Evolutionary conservation across 2,329 filamentous ascomycete species (phyloP).

Genomic region (Endothia cerciana): DNA sequence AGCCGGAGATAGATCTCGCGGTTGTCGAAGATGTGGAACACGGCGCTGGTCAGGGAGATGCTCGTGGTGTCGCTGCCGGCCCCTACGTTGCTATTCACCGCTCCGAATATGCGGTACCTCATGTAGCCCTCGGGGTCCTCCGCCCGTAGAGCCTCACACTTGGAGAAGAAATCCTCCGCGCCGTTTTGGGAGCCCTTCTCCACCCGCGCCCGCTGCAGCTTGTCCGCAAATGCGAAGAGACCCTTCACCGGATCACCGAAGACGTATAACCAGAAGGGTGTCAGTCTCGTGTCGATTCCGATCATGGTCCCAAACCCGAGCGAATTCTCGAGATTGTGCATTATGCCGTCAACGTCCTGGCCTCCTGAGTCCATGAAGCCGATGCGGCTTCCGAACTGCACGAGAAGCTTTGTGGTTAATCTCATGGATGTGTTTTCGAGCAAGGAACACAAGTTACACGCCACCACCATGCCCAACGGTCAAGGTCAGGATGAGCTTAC

Average conservation of each 20-base stretch:
- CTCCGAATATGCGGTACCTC: background rate
- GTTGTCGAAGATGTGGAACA: constrained; percentile 65
- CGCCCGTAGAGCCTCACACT: constrained; percentile 5
- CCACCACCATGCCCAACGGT: no score
- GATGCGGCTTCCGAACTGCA: constrained; percentile 8
- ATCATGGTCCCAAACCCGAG: background rate
- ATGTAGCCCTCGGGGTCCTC: constrained; percentile 1
- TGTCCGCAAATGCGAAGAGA: background rate
- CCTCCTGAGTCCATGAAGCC: constrained; percentile 13
- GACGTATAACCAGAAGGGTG: background rate
- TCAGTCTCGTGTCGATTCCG: constrained; percentile 4
- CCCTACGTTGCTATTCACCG: constrained; percentile 29
- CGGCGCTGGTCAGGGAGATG: constrained; percentile 61
- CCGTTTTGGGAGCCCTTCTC: constrained; percentile 7
- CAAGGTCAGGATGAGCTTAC: background rate
- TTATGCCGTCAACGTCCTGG: constrained; percentile 7
- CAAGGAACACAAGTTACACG: no score
- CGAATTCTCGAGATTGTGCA: background rate
- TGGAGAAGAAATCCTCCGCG: constrained; percentile 8
- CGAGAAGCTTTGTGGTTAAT: background rate
- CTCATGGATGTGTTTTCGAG: no score
- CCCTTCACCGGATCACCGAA: background rate
- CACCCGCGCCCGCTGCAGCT: background rate
- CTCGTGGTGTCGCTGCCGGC: constrained; percentile 67
- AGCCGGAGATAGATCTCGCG: constrained; percentile 52